Base-by-base conservation (phyloP, 2,329 filamentous ascomycete genomes). In the Talaromyces sp. region DNA sequence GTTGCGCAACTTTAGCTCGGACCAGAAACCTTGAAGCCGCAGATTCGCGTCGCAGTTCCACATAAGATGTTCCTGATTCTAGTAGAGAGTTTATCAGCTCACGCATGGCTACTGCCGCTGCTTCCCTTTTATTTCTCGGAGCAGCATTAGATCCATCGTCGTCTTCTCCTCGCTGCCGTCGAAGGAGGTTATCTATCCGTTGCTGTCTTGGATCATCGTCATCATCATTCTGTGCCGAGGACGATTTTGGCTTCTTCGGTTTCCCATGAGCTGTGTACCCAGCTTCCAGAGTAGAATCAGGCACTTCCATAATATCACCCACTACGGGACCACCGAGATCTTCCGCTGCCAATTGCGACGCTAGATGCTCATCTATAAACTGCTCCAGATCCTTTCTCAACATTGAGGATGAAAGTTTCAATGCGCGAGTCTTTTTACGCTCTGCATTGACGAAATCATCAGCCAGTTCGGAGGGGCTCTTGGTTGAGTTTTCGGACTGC, bases 271-370 rank as follows among this genome's bases (percentile, higher is more conserved):
- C 78, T 3, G 82, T 85, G 73, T 85, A 86, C n/a, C 84, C 84
- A 31, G 79, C 79, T 61, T 80, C 80, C 47, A 86, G 75, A 8
- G 75, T 80, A 13, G 79, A 85, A 52, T 89, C 84, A 9, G 81
- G 84, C 70, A 81, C 88, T 78, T 90, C 87, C 72, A 90, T 82
- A 70, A 89, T 82, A 69, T 92, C 89, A 3, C 92, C 91, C 0
- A 93, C 91, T 11, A 93, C 89, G 0, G 92, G 92, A 0, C 92
- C 92, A 8, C 92, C 92, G 1, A 93, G 83, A 72, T 93, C 90
- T 78, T 96, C 92, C 0, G 91, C 90, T 7, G 91, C 92, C 50
- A 96, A 82, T 87, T 94, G 90, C 3, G 85, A 79, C 1, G 90
- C 90, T 1, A 96, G 83, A 47, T 87, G 84, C 50, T 86, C 80